Percentiles rank a stretch among this genome's conserved stretches.
These are phyloP conservation scores for Chaetomium olivaceum DNA, from an alignment of 2,329 filamentous ascomycete genomes.

Conservation along the genomic window DNA sequence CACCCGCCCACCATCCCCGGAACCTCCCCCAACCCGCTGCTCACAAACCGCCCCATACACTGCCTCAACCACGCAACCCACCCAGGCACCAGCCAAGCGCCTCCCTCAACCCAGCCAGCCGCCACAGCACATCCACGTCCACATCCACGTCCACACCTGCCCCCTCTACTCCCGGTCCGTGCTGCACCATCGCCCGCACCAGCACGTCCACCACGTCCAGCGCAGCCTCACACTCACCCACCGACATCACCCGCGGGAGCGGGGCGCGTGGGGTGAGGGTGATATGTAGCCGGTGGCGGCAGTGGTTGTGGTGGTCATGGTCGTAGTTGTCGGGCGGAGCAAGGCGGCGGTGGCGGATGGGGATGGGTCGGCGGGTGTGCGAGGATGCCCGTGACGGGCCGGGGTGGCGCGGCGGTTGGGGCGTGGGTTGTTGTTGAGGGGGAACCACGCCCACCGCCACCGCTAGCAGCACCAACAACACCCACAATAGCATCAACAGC, in stretches of 20 bases:
- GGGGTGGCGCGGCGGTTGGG: too few species aligned
- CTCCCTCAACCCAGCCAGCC: neutral
- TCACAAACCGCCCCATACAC: constrained; percentile 8
- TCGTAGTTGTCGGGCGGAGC: too few species aligned
- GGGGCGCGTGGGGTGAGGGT: neutral
- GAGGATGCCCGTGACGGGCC: too few species aligned
- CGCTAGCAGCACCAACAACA: too few species aligned
- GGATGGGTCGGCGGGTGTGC: too few species aligned
- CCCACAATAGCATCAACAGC: too few species aligned
- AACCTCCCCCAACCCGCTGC: neutral
- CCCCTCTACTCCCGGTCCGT: neutral
- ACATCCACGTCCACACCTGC: neutral
- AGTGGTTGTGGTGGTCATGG: neutral
- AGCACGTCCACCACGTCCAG: constrained; percentile 5
- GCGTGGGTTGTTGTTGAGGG: too few species aligned
- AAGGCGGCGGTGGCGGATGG: neutral
- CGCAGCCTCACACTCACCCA: neutral
- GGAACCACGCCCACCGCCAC: too few species aligned
- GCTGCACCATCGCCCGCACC: neutral
- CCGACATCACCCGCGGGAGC: neutral
- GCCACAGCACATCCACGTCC: constrained; percentile 8
- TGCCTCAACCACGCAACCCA: constrained; percentile 12
- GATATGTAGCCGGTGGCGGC: neutral
- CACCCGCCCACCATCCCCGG: neutral
- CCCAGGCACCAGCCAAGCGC: neutral